Evolutionary conservation across 768 basidiomycete genomes (phyloP).

Genomic region (Filobasidium floriforme): DNA sequence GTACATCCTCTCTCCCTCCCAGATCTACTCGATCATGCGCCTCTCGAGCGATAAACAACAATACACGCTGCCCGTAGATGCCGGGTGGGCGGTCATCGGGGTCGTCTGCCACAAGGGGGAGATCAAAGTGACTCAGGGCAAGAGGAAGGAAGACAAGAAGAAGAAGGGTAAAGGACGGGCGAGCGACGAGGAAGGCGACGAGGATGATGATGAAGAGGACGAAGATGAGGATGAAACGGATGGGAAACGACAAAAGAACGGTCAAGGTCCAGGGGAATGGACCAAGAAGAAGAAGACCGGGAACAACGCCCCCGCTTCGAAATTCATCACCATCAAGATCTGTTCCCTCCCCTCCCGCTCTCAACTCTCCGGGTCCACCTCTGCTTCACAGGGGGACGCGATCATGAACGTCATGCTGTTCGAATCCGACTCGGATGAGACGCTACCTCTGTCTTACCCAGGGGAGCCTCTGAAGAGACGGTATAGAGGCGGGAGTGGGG

Average conservation of each 20-base stretch:
- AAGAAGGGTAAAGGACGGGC: conserved; percentile 21
- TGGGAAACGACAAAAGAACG: background rate
- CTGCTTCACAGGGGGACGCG: conserved; percentile 67
- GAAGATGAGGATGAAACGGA: conserved; percentile 27
- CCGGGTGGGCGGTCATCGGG: conserved; percentile 93
- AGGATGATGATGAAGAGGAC: conserved; percentile 42
- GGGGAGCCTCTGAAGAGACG: background rate
- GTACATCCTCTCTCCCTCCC: conserved; percentile 80
- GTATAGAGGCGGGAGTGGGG: conserved; percentile 81
- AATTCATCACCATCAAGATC: conserved; percentile 71
- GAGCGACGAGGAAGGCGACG: conserved; percentile 39
- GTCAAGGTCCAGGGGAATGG: background rate
- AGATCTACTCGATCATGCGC: conserved; percentile 75
- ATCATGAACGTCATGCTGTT: conserved; percentile 76
- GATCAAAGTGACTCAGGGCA: conserved; percentile 55
- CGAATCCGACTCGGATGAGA: conserved; percentile 64
- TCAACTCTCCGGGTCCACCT: conserved; percentile 58
- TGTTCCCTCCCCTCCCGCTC: conserved; percentile 54
- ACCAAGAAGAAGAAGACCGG: conserved; percentile 15
- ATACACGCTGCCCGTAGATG: conserved; percentile 83
- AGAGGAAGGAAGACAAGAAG: background rate
- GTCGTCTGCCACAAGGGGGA: conserved; percentile 87
- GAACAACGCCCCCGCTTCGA: conserved; percentile 22
- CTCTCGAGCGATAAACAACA: conserved; percentile 68
- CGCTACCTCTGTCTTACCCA: conserved; percentile 40